phyloP scores from a whole-genome alignment of 1,284 basidiomycete genomes.

The Trametes sp. region DNA sequence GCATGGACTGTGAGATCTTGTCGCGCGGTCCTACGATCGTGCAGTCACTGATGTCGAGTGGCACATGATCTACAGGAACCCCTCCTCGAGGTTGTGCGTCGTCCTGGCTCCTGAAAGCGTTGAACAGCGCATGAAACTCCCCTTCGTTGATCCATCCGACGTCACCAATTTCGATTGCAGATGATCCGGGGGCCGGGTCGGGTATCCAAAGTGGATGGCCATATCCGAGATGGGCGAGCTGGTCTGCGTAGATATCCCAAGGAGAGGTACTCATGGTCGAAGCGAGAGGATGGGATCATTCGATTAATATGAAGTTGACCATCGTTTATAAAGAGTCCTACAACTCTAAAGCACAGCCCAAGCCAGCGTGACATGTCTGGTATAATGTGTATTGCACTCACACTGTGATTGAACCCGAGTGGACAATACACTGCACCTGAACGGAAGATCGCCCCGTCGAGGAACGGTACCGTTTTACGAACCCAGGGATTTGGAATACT shows the following conservation, averaged over 20 bases:
- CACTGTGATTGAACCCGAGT: too few species aligned
- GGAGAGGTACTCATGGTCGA: background rate
- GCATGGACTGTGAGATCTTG: slow-evolving; percentile 8
- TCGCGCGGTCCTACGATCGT: background rate
- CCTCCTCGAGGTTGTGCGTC: slow-evolving; percentile 6
- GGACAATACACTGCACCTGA: too few species aligned
- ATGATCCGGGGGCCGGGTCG: background rate
- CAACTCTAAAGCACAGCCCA: too few species aligned
- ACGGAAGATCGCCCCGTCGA: background rate
- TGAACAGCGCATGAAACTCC: slow-evolving; percentile 31
- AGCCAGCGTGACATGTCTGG: too few species aligned
- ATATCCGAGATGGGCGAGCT: slow-evolving; percentile 5
- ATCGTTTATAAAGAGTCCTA: too few species aligned
- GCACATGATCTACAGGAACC: slow-evolving; percentile 7
- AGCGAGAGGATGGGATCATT: background rate
- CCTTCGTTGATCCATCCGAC: slow-evolving; percentile 18
- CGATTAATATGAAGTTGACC: too few species aligned
- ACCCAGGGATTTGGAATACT: too few species aligned
- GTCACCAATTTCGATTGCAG: background rate
- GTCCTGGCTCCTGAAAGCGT: slow-evolving; percentile 12
- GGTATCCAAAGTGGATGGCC: slow-evolving; percentile 17
- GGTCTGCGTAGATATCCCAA: slow-evolving; percentile 18
- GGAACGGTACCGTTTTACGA: background rate
- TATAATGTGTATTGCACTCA: too few species aligned
- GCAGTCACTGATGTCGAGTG: background rate